Evolutionary conservation across 2,329 filamentous ascomycete species (phyloP).

Genomic region (Thelonectria rubi): DNA sequence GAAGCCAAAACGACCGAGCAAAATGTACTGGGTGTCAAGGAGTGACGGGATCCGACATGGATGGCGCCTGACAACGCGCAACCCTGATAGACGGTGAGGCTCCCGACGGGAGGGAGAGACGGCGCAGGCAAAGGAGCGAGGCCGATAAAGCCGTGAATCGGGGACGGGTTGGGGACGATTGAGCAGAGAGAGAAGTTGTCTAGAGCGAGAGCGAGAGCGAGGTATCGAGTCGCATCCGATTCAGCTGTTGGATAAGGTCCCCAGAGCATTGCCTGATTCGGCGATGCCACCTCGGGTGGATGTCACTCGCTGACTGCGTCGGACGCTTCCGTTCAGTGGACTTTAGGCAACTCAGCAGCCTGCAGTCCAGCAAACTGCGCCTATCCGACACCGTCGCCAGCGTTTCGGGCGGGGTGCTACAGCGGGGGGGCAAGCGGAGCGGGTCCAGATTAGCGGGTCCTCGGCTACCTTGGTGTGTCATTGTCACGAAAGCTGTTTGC

Average conservation of each 20-base stretch:
- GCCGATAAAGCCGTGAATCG: constrained; percentile 5
- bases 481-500: constrained; percentile 2
- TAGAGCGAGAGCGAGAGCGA: constrained; percentile 8
- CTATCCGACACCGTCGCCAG: background rate
- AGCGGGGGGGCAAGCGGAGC: constrained; percentile 9
- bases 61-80: constrained; percentile 17
- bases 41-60: constrained; percentile 27
- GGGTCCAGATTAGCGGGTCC: constrained; percentile 1
- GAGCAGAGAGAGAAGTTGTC: background rate
- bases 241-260: constrained; percentile 12
- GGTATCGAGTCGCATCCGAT: constrained; percentile 11
- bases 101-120: constrained; percentile 13
- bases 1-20: constrained; percentile 19
- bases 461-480: constrained; percentile 8
- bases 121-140: constrained; percentile 10
- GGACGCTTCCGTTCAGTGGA: constrained; percentile 16
- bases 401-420: constrained; percentile 1
- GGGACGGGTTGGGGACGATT: constrained; percentile 4
- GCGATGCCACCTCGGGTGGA: constrained; percentile 11
- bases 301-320: constrained; percentile 9
- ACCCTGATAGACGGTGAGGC: constrained; percentile 18
- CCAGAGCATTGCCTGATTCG: constrained; percentile 21
- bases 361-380: background rate
- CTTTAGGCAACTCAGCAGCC: constrained; percentile 18
- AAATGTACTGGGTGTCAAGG: constrained; percentile 20